These are phyloP conservation scores for Eucalyptus erythrocorys DNA, from an alignment of 345 rosid species.

Conservation along the genomic window DNA sequence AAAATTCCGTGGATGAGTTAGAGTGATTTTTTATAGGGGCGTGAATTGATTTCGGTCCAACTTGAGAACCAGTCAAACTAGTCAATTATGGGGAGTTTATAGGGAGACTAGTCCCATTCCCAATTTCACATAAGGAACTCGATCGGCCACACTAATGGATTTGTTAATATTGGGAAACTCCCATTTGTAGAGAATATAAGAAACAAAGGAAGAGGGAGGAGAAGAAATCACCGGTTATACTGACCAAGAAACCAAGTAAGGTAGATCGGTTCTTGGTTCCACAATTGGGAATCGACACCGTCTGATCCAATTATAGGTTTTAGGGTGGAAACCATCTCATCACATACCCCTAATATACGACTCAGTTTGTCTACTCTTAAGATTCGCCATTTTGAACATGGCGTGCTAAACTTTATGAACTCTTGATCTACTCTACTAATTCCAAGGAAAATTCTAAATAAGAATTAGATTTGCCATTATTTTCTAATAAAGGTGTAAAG, in stretches of 20 bases:
- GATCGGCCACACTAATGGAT: accelerated
- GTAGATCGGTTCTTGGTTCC: too few relatives aligned
- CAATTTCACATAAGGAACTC: too few relatives aligned
- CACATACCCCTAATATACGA: accelerated
- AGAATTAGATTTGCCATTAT: accelerated
- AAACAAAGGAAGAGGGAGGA: too few relatives aligned
- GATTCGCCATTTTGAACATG: not conserved
- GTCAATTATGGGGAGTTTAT: accelerated
- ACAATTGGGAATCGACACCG: accelerated
- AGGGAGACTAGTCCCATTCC: not conserved
- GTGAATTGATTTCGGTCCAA: not conserved
- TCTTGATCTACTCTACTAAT: too few relatives aligned
- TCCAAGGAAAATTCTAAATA: accelerated
- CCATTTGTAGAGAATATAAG: too few relatives aligned
- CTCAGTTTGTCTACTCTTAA: not conserved
- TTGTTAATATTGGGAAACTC: too few relatives aligned
- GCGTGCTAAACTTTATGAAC: too few relatives aligned
- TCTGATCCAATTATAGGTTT: too few relatives aligned
- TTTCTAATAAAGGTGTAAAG: accelerated
- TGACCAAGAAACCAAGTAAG: accelerated
- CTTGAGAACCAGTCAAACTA: not conserved
- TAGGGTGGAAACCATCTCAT: accelerated
- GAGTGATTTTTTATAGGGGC: not conserved
- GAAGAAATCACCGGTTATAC: not conserved
- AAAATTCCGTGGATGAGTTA: not conserved